phyloP scores from a whole-genome alignment of 305 asterid species.

The Caryopteris hybrid region DNA sequence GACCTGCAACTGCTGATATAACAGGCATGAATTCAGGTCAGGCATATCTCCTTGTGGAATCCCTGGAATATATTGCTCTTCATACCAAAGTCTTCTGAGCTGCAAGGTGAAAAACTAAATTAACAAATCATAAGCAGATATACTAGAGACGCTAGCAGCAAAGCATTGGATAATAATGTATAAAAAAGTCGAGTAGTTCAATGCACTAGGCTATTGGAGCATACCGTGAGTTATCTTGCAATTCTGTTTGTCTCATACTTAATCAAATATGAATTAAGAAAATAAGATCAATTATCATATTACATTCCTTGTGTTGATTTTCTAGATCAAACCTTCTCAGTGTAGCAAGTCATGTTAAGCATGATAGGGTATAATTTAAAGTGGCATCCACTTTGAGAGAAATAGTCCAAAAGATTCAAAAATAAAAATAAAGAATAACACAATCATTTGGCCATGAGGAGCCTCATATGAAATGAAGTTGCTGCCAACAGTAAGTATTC shows the following conservation, averaged over 20 bases:
- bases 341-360: neutral
- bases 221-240: neutral
- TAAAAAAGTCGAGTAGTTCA: neutral
- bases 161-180: slow-evolving; percentile 3
- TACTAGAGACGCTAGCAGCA: slow-evolving; percentile 13
- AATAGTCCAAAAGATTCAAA: neutral
- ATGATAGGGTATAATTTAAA: neutral
- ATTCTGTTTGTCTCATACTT: neutral
- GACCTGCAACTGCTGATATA: slow-evolving; percentile 97
- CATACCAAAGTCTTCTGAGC: slow-evolving; percentile 92
- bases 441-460: neutral
- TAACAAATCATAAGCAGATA: slow-evolving; percentile 16
- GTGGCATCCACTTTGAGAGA: neutral
- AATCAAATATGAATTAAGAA: neutral
- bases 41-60: slow-evolving; percentile 81
- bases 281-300: neutral
- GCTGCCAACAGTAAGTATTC: neutral
- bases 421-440: neutral
- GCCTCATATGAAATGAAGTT: neutral
- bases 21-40: slow-evolving; percentile 85
- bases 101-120: slow-evolving; percentile 34
- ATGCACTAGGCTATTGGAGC: slow-evolving; percentile 11
- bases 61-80: slow-evolving; percentile 88
- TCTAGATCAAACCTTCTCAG: neutral
- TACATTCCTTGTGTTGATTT: neutral